A percentile compares a stretch with the other conserved stretches of the same genome.
phyloP scores from a whole-genome alignment of 768 basidiomycete species.

The Leccinum aurantiacum region DNA sequence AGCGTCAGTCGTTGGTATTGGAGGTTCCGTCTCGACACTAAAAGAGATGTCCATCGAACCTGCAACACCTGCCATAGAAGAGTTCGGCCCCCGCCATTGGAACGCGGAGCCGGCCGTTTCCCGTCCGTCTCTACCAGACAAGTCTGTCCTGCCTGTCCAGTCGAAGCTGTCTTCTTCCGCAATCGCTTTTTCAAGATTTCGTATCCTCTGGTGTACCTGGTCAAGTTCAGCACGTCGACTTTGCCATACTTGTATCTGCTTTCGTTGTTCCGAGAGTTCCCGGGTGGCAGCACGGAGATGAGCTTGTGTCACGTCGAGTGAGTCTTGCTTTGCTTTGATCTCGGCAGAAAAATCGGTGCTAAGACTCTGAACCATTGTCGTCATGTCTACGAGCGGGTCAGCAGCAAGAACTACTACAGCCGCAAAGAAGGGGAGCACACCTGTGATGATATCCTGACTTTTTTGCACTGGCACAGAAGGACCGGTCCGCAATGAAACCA shows the following conservation, averaged over 20 bases:
- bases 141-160: slow-evolving; percentile 76
- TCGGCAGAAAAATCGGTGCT: slow-evolving; percentile 79
- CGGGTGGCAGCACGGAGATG: slow-evolving; percentile 88
- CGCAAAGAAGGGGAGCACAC: slow-evolving; percentile 36
- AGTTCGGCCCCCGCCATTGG: slow-evolving; percentile 63
- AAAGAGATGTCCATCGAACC: slow-evolving; percentile 62
- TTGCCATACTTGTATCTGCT: slow-evolving; percentile 79
- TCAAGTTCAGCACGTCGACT: slow-evolving; percentile 74
- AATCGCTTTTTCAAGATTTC: slow-evolving; percentile 81
- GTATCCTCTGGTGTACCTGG: slow-evolving; percentile 73
- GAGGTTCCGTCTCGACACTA: slow-evolving; percentile 71
- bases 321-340: slow-evolving; percentile 82
- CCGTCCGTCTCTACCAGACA: slow-evolving; percentile 40
- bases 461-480: slow-evolving; percentile 81
- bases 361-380: slow-evolving; percentile 77
- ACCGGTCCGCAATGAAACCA: slow-evolving; percentile 69
- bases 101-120: slow-evolving; percentile 54
- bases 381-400: slow-evolving; percentile 63
- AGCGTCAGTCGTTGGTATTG: slow-evolving; percentile 61
- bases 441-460: slow-evolving; percentile 82
- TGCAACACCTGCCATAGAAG: slow-evolving; percentile 64
- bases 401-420: not conserved
- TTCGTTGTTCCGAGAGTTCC: slow-evolving; percentile 87
- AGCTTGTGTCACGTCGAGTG: slow-evolving; percentile 82
- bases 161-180: slow-evolving; percentile 80